These are phyloP conservation scores for Claviceps spartinae DNA, from an alignment of 2,329 filamentous ascomycete genomes.

Conservation along the genomic window DNA sequence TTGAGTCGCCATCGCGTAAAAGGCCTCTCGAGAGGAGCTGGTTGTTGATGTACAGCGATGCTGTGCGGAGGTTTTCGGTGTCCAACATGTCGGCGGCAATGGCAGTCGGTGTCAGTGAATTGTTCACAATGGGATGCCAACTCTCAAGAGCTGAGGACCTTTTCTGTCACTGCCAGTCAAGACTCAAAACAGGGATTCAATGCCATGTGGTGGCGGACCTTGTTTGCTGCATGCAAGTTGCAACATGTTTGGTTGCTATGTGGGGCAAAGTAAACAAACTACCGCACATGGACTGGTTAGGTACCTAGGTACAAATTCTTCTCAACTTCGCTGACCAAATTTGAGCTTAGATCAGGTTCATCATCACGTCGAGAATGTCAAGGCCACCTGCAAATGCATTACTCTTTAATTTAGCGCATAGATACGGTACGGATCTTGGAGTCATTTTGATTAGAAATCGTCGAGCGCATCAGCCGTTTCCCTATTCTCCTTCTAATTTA, in stretches of 20 bases:
- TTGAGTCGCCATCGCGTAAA: constrained; percentile 52
- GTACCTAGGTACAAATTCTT: too few relatives aligned
- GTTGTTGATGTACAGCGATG: constrained; percentile 61
- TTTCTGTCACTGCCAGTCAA: neutral
- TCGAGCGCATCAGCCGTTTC: neutral
- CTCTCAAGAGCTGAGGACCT: neutral
- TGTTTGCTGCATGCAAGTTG: neutral
- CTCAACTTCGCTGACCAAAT: constrained; percentile 13
- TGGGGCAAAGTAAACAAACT: constrained; percentile 26
- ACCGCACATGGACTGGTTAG: neutral
- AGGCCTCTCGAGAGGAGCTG: constrained; percentile 54
- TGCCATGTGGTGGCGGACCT: neutral
- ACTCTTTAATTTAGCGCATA: neutral
- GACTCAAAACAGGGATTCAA: constrained; percentile 1
- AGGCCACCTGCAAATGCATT: neutral
- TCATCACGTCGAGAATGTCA: neutral
- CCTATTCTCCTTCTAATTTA: too few relatives aligned
- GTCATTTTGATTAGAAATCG: neutral
- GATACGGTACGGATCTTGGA: neutral
- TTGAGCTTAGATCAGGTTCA: neutral
- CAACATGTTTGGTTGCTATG: constrained; percentile 19
- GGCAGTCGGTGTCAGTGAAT: neutral
- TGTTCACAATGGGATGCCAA: too few relatives aligned
- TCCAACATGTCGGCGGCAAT: constrained; percentile 33
- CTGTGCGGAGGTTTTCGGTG: constrained; percentile 48